phyloP scores from a whole-genome alignment of 768 basidiomycete species.

The Sarcodon sp. region DNA sequence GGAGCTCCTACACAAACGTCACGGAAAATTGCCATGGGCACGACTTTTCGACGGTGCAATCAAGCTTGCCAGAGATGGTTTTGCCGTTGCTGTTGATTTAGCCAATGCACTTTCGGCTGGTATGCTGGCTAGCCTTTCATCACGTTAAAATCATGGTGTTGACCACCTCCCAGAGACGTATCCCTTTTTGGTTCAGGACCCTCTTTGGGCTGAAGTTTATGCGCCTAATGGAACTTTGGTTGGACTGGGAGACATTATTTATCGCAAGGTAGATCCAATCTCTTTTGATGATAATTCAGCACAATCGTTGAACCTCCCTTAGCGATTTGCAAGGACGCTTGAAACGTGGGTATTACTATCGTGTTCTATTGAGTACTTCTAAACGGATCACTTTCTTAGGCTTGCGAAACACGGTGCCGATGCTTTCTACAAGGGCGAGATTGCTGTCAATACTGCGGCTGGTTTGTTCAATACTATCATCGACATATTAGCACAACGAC shows the following conservation, averaged over 20 bases:
- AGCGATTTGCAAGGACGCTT: conserved; percentile 72
- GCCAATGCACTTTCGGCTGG: conserved; percentile 51
- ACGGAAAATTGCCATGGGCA: conserved; percentile 75
- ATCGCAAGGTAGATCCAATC: too few relatives aligned
- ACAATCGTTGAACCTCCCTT: too few relatives aligned
- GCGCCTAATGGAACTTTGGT: conserved; percentile 64
- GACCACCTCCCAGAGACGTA: conserved; percentile 21
- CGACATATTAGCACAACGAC: conserved; percentile 5
- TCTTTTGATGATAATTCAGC: too few relatives aligned
- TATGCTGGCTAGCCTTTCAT: not conserved
- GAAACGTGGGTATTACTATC: conserved; percentile 19
- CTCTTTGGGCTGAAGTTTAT: conserved; percentile 77
- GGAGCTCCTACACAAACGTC: conserved; percentile 68
- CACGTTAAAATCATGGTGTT: not conserved
- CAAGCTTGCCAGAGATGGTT: conserved; percentile 47
- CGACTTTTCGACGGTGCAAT: conserved; percentile 68
- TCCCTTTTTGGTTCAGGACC: conserved; percentile 46
- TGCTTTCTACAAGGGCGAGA: conserved; percentile 66
- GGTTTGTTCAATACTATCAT: not conserved
- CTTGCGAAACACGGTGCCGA: conserved; percentile 66
- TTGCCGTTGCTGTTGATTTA: conserved; percentile 66
- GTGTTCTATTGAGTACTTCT: not conserved
- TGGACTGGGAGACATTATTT: conserved; percentile 62
- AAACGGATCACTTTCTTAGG: not conserved
- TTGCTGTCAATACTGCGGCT: not conserved